Evolutionary conservation across 768 basidiomycete species (phyloP).

Genomic region (Termitomyces sp.): DNA sequence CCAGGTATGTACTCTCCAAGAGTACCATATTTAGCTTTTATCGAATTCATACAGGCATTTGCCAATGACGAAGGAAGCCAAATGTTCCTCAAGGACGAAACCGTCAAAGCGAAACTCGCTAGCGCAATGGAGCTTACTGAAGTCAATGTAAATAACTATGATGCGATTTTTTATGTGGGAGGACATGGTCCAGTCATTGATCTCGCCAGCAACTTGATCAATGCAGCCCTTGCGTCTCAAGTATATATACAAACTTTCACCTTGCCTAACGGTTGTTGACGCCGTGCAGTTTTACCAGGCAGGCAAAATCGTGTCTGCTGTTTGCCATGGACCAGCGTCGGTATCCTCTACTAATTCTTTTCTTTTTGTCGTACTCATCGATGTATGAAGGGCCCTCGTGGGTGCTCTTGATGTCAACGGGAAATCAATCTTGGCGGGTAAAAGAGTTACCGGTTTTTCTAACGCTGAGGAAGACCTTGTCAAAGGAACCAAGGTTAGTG

Average conservation of each 20-base stretch:
- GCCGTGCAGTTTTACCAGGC: constrained; percentile 55
- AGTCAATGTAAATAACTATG: constrained; percentile 57
- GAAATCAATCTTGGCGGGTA: constrained; percentile 62
- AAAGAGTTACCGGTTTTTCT: constrained; percentile 60
- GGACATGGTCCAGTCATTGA: constrained; percentile 79
- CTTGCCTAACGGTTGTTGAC: not conserved
- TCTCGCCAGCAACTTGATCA: constrained; percentile 50
- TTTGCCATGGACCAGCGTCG: constrained; percentile 79
- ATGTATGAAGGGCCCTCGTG: constrained; percentile 49
- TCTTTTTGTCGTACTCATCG: not conserved
- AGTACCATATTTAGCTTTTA: not conserved
- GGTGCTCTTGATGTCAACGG: constrained; percentile 47
- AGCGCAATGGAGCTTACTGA: constrained; percentile 57
- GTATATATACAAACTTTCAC: constrained; percentile 22
- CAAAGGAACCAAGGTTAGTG: constrained; percentile 37
- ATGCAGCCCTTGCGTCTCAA: constrained; percentile 52
- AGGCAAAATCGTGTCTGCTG: constrained; percentile 64
- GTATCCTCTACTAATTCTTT: constrained; percentile 16
- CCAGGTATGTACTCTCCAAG: constrained; percentile 27
- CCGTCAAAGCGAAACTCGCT: constrained; percentile 46
- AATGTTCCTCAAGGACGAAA: constrained; percentile 55
- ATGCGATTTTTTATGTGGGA: constrained; percentile 74
- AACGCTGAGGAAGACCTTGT: constrained; percentile 59
- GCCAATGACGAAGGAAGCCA: constrained; percentile 46
- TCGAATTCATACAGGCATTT: constrained; percentile 32